Evolutionary conservation across 1,284 basidiomycete genomes (phyloP).

Genomic region (Microbotryum silenes-acaulis): DNA sequence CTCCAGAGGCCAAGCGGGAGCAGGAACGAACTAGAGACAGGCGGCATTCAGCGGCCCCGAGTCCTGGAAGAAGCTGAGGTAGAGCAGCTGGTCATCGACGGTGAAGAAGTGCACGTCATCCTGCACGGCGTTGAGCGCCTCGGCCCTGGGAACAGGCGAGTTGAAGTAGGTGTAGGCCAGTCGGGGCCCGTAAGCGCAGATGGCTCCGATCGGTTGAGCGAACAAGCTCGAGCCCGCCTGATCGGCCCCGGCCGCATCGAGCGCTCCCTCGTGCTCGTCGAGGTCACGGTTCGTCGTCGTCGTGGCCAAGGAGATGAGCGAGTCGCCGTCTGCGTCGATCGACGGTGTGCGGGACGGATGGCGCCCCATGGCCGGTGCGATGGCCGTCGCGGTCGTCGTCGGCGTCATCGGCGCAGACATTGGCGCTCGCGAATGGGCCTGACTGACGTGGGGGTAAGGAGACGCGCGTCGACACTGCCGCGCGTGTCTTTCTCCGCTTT

Average conservation of each 20-base stretch:
- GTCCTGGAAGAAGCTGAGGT: conserved; percentile 89
- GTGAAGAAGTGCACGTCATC: conserved; percentile 43
- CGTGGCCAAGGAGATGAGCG: conserved; percentile 6
- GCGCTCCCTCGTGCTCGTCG: not conserved
- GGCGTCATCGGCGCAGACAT: no score
- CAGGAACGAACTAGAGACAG: conserved; percentile 57
- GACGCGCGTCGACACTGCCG: no score
- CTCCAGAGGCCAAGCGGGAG: not conserved
- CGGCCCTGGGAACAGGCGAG: conserved; percentile 19
- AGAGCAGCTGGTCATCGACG: conserved; percentile 83
- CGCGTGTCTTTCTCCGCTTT: no score
- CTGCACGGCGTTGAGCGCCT: conserved; percentile 19
- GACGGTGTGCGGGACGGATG: conserved; percentile 1
- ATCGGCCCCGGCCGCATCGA: not conserved
- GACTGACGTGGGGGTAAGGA: no score
- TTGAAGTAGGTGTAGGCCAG: conserved; percentile 34
- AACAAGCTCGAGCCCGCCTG: no score
- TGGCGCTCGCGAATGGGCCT: no score
- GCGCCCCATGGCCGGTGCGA: not conserved
- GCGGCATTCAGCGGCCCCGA: conserved; percentile 90
- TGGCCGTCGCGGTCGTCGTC: not conserved
- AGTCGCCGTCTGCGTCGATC: conserved; percentile 17
- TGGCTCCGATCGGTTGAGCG: conserved; percentile 16
- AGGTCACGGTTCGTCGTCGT: not conserved
- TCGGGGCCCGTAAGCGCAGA: conserved; percentile 27